These are phyloP conservation scores for Boletales sp. DNA, from an alignment of 768 basidiomycete genomes.

Conservation along the genomic window DNA sequence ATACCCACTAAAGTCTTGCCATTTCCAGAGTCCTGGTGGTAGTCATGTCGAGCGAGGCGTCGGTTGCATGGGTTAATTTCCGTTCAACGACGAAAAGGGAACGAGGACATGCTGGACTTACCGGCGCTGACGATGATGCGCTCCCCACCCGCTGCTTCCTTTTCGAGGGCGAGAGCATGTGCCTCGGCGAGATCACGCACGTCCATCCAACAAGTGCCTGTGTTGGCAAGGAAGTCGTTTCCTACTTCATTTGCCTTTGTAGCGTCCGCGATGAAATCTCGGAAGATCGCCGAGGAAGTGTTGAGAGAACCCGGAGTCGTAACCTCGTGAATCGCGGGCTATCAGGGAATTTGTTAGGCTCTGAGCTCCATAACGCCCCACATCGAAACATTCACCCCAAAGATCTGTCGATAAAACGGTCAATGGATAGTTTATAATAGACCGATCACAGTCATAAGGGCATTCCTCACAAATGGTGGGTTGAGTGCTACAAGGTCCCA, in stretches of 20 bases:
- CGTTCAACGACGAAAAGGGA: too few relatives aligned
- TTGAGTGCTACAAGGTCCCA: slow-evolving; percentile 40
- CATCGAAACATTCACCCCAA: slow-evolving; percentile 19
- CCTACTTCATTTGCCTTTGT: slow-evolving; percentile 18
- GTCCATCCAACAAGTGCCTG: slow-evolving; percentile 40
- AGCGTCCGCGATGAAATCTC: slow-evolving; percentile 29
- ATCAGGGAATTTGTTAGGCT: neutral
- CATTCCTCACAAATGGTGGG: slow-evolving; percentile 36
- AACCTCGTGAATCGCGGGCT: slow-evolving; percentile 45
- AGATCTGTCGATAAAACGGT: slow-evolving; percentile 16
- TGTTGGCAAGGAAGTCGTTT: slow-evolving; percentile 21
- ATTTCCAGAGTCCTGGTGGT: slow-evolving; percentile 23
- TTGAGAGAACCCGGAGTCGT: slow-evolving; percentile 34
- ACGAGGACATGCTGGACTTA: neutral
- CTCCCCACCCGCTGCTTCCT: slow-evolving; percentile 50
- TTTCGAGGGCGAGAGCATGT: slow-evolving; percentile 50
- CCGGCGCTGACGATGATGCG: slow-evolving; percentile 50
- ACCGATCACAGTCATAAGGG: neutral
- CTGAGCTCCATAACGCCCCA: neutral
- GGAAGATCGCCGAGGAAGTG: slow-evolving; percentile 35
- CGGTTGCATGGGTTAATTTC: neutral
- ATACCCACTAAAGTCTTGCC: slow-evolving; percentile 30
- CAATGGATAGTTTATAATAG: neutral
- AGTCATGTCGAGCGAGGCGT: neutral
- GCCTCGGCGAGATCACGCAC: slow-evolving; percentile 55